Evolutionary conservation across 257 asterid genomes (phyloP), one percentile per base, ranked within the genome.

Genomic region (Capsicum pubescens): DNA sequence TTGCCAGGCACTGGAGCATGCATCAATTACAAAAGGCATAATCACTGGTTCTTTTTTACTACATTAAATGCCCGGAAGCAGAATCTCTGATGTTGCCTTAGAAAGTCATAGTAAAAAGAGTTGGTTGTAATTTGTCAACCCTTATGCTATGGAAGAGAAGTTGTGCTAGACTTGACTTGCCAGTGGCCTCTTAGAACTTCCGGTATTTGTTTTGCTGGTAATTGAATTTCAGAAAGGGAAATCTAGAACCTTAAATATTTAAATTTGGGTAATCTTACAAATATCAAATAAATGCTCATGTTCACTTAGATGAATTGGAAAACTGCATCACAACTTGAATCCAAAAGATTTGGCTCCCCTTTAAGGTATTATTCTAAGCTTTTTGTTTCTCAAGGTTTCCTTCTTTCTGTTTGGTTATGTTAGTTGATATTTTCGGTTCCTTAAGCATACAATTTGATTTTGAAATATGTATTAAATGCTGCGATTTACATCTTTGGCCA

Each of bases 141-240:
- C 59, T 72, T 46, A 72, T 72, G 57, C 59, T 50, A 72, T 72
- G 80, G 19, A 72, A 46, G 58, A 72, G 39, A 48, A 48, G n/a
- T 11, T 48, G 42, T 46, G 59, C n/a, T 66, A 32, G 80, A n/a
- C 42, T 72, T 46, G 42, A 72, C 80, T 72, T 19, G 57, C 80
- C 80, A 19, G 80, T 72, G 80, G 80, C 59, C 42, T 72, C 80
- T 5, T 72, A 72, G n/a, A 72, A 48, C n/a, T 46, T 72, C 80
- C 48, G 59, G 59, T 46, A 3, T 72, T 72, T 3, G 42, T 26
- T 72, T 5, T n/a, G 39, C 46, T 11, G 56, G 59, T 46, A n/a
- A 12, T 72, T 72, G 10, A 71, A 17, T 71, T 46, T 46, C 56
- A 14, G 12, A 72, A 66, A 69, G 78, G 78, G 78, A 48, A 42